phyloP scores from a whole-genome alignment of 176 grass and related monocot genomes.

The sorghum (Sorghum bicolor) region DNA sequence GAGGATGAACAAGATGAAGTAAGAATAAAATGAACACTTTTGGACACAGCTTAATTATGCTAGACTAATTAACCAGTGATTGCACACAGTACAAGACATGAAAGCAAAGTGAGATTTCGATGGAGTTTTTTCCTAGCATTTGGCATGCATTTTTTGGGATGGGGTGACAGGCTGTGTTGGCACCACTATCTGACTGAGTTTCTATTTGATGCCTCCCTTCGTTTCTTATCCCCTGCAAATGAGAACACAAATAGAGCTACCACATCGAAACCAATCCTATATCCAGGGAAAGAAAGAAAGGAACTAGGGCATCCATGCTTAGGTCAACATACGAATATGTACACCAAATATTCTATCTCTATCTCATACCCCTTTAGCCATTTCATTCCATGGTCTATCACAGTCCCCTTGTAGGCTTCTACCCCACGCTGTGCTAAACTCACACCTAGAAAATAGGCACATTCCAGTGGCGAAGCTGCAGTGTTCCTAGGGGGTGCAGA shows the following conservation, averaged over 20 bases:
- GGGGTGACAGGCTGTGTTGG: constrained; percentile 2
- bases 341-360: constrained; percentile 15
- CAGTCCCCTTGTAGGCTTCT: background rate
- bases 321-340: constrained; percentile 25
- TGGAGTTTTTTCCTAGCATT: background rate
- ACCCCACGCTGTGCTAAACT: background rate
- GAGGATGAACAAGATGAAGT: background rate
- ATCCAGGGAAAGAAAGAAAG: background rate
- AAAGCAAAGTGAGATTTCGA: constrained; percentile 6
- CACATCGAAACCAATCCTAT: background rate
- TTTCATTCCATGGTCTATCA: background rate
- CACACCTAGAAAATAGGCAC: background rate
- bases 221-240: constrained; percentile 33
- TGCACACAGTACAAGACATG: background rate
- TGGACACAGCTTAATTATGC: background rate
- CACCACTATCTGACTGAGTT: background rate
- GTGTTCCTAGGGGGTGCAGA: too few relatives aligned
- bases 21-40: too few relatives aligned
- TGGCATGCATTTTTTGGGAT: background rate
- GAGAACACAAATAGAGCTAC: constrained; percentile 5
- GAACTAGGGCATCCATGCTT: background rate
- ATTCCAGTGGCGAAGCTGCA: too few relatives aligned
- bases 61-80: background rate
- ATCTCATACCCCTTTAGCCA: background rate
- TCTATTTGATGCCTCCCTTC: constrained; percentile 13